phyloP scores from a whole-genome alignment of 345 rosid genomes.

The Rubroshorea leprosula region DNA sequence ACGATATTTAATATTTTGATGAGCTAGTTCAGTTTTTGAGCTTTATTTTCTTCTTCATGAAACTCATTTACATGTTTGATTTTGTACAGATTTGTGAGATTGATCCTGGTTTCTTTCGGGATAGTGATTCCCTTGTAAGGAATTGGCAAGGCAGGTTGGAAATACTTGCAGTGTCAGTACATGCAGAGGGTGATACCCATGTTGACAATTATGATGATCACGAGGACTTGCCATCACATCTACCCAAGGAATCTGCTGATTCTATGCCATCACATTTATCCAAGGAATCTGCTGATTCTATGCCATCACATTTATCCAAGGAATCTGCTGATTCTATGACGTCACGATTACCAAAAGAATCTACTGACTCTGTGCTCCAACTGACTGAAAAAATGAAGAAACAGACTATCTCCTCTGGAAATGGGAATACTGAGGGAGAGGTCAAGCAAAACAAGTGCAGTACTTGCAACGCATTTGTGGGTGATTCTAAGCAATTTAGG shows the following conservation, averaged over 20 bases:
- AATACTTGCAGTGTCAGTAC: slow-evolving; percentile 83
- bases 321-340: slow-evolving; percentile 27
- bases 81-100: slow-evolving; percentile 67
- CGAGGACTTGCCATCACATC: slow-evolving; percentile 40
- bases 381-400: slow-evolving; percentile 16
- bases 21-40: background rate
- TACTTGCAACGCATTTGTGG: slow-evolving; percentile 72
- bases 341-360: slow-evolving; percentile 3
- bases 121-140: slow-evolving; percentile 74
- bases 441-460: slow-evolving; percentile 72
- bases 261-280: slow-evolving; percentile 15
- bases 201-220: slow-evolving; percentile 72
- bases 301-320: slow-evolving; percentile 26
- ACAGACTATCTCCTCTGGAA: slow-evolving; percentile 42
- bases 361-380: slow-evolving; percentile 23
- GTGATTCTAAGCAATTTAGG: slow-evolving; percentile 76
- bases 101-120: slow-evolving; percentile 76
- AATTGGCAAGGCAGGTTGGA: slow-evolving; percentile 80
- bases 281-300: slow-evolving; percentile 15
- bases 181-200: slow-evolving; percentile 80
- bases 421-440: slow-evolving; percentile 32
- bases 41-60: background rate
- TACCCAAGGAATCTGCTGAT: slow-evolving; percentile 28
- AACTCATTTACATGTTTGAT: slow-evolving; percentile 2
- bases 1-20: too few relatives aligned